These are phyloP conservation scores for Syzygium syzygioides DNA, from an alignment of 441 rosid genomes.

Conservation along the genomic window DNA sequence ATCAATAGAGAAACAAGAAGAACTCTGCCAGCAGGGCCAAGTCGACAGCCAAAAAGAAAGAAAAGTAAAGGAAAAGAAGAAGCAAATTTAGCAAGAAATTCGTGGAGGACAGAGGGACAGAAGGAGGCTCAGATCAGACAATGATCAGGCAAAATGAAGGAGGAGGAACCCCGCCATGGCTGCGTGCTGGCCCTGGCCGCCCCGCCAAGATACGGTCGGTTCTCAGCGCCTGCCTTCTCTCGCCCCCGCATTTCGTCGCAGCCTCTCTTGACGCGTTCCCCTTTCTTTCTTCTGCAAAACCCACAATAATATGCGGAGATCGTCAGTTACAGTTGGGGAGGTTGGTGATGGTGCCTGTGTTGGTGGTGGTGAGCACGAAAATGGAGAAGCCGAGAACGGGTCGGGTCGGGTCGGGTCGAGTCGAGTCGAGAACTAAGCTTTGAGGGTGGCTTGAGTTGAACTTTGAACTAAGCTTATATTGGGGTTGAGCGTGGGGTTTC, in stretches of 20 bases:
- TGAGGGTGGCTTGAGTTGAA: background rate
- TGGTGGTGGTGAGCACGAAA: background rate
- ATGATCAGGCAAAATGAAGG: background rate
- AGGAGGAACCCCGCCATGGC: background rate
- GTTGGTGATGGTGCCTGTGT: background rate
- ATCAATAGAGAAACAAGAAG: background rate
- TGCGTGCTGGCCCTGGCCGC: background rate
- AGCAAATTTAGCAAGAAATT: background rate
- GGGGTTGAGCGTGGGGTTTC: background rate
- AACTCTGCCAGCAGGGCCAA: background rate
- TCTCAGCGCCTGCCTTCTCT: background rate
- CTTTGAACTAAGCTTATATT: background rate
- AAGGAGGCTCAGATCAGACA: background rate
- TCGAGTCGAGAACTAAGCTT: background rate
- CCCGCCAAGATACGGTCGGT: background rate
- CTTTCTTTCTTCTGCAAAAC: background rate
- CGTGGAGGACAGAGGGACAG: background rate
- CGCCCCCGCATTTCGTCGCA: background rate
- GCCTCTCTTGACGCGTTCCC: background rate
- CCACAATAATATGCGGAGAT: background rate
- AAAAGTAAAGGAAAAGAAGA: background rate
- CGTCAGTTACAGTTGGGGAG: background rate
- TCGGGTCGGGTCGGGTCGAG: no score
- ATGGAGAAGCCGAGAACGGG: background rate
- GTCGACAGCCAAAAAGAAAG: background rate